phyloP scores from a whole-genome alignment of 805 yeast species.

The Candida ponderosae region DNA sequence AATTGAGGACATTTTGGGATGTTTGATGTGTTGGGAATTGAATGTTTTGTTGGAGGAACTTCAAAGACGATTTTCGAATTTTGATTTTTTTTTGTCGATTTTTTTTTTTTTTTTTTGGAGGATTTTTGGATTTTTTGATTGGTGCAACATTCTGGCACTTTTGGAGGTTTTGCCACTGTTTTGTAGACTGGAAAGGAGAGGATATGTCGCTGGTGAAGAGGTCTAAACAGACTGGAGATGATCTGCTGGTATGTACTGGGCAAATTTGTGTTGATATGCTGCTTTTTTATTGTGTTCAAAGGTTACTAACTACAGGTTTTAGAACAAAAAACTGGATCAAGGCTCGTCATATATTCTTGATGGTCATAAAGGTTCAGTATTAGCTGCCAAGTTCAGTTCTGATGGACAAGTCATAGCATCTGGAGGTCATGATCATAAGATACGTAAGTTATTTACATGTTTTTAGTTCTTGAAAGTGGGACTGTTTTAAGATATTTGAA shows the following conservation, averaged over 20 bases:
- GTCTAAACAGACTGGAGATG: conserved; percentile 18
- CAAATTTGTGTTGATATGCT: conserved; percentile 4
- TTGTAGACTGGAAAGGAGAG: too few species aligned
- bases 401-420: conserved; percentile 50
- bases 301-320: conserved; percentile 6
- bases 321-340: conserved; percentile 6
- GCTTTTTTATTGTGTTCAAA: conserved; percentile 7
- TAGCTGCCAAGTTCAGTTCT: conserved; percentile 42
- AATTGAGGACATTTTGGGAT: conserved; percentile 15
- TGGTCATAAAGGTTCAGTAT: conserved; percentile 49
- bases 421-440: conserved; percentile 51
- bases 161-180: too few species aligned
- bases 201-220: conserved; percentile 28
- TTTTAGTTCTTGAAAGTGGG: not conserved
- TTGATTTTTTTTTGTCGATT: too few species aligned
- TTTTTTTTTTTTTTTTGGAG: too few species aligned
- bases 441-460: conserved; percentile 27
- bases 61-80: not conserved
- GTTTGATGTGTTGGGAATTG: not conserved
- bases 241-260: too few species aligned
- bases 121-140: too few species aligned
- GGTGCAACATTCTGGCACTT: too few species aligned
- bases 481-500: not conserved
- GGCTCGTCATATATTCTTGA: conserved; percentile 27
- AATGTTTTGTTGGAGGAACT: conserved; percentile 1